These are phyloP conservation scores for Plasmodium fragile DNA, from an alignment of 169 alveolate species.

Conservation along the genomic window DNA sequence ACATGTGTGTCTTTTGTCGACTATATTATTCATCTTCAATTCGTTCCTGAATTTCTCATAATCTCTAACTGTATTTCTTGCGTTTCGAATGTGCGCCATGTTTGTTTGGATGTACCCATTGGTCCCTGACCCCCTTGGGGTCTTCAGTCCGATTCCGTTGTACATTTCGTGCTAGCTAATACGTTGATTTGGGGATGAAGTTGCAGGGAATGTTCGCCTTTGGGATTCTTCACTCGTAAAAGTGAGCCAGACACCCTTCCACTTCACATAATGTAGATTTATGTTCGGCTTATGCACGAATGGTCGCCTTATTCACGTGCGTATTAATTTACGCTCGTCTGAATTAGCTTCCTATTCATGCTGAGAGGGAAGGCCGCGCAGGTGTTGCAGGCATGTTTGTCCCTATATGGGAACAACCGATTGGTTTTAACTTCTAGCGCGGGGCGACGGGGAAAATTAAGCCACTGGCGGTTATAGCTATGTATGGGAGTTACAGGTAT, in stretches of 20 bases:
- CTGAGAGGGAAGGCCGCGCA: background rate
- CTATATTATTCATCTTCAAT: conserved; percentile 37
- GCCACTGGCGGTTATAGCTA: background rate
- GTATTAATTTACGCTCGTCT: background rate
- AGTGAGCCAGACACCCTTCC: background rate
- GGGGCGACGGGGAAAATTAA: background rate
- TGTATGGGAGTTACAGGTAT: background rate
- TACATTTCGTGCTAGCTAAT: conserved; percentile 59
- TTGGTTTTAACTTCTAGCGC: background rate
- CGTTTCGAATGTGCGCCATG: conserved; percentile 80
- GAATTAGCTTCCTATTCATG: background rate
- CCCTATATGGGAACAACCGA: background rate
- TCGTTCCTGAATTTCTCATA: conserved; percentile 61
- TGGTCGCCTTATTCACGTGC: background rate
- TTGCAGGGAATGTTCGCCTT: background rate
- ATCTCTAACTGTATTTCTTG: conserved; percentile 58
- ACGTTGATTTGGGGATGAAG: background rate
- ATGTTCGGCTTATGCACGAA: background rate
- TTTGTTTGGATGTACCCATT: conserved; percentile 86
- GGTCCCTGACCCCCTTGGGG: conserved; percentile 89
- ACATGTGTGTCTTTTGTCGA: conserved; percentile 67
- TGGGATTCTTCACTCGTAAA: background rate
- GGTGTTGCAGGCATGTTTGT: background rate
- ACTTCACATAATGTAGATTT: background rate
- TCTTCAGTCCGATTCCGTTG: conserved; percentile 84